phyloP scores from a whole-genome alignment of 495 filamentous ascomycete genomes.

The Talaromyces adpressus region DNA sequence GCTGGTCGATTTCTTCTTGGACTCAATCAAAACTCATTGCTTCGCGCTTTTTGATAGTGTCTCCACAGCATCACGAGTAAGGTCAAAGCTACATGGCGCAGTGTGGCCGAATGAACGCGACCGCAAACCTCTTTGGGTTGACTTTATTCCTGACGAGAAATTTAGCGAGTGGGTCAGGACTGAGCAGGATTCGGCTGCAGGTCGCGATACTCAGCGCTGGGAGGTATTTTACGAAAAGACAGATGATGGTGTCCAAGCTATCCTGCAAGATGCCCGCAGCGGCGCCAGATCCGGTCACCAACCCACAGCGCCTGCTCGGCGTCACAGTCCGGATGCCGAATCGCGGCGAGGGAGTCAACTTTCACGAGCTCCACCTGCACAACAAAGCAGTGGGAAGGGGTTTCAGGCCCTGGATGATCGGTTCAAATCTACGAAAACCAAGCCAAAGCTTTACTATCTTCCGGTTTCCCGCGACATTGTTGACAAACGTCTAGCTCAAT shows the following conservation, averaged over 20 bases:
- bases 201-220: conserved; percentile 51
- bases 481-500: conserved; percentile 57
- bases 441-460: conserved; percentile 65
- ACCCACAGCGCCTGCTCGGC: conserved; percentile 18
- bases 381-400: conserved; percentile 26
- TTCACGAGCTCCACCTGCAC: neutral
- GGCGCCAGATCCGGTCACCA: conserved; percentile 10
- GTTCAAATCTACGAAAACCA: conserved; percentile 55
- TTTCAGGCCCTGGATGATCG: conserved; percentile 57
- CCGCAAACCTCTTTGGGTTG: conserved; percentile 78
- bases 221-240: conserved; percentile 63
- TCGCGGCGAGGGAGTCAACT: neutral
- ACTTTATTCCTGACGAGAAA: conserved; percentile 78
- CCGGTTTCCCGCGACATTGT: conserved; percentile 44
- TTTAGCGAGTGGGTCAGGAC: conserved; percentile 66
- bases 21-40: conserved; percentile 81
- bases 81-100: conserved; percentile 65
- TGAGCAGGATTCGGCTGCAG: conserved; percentile 50
- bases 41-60: conserved; percentile 64
- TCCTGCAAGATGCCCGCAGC: conserved; percentile 40
- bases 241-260: conserved; percentile 48
- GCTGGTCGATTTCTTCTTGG: conserved; percentile 67
- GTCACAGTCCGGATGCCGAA: conserved; percentile 18
- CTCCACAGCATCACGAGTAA: conserved; percentile 69
- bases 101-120: conserved; percentile 85